Conservation (phyloP, 2,329 filamentous ascomycete genomes). For the Phaeosphaeriaceae sp. region DNA sequence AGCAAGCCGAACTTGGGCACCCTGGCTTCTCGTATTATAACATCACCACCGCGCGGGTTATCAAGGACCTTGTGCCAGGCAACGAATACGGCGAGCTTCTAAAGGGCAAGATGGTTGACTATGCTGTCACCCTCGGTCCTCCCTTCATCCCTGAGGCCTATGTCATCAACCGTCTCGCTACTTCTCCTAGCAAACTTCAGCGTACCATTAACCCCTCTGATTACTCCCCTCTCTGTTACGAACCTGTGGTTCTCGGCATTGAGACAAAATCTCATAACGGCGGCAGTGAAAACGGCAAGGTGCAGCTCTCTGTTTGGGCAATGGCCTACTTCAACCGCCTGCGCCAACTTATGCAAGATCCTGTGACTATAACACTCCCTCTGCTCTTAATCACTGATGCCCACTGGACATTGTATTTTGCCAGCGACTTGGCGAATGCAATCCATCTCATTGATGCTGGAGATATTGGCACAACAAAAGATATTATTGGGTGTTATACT, state of each 20-base stretch:
- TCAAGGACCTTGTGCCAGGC: constrained; percentile 24
- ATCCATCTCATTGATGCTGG: constrained; percentile 25
- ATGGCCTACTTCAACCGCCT: constrained; percentile 25
- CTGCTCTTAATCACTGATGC: constrained; percentile 18
- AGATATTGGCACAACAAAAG: constrained; percentile 23
- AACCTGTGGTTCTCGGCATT: constrained; percentile 19
- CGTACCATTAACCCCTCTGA: constrained; percentile 20
- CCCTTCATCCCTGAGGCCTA: constrained; percentile 17
- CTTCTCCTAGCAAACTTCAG: constrained; percentile 16
- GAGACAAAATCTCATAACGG: constrained; percentile 21
- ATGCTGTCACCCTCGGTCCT: constrained; percentile 23
- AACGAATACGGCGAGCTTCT: constrained; percentile 27
- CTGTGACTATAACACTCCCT: constrained; percentile 18
- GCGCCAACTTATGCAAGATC: constrained; percentile 18
- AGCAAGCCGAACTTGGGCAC: constrained; percentile 22
- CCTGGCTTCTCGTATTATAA: constrained; percentile 23
- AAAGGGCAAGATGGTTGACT: constrained; percentile 29
- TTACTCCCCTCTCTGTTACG: constrained; percentile 22
- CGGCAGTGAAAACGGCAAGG: constrained; percentile 15
- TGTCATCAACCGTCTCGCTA: constrained; percentile 15
- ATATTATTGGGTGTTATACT: constrained; percentile 26
- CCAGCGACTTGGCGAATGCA: constrained; percentile 19
- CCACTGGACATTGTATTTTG: constrained; percentile 24
- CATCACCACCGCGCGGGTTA: constrained; percentile 24
- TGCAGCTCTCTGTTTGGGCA: constrained; percentile 24